A percentile compares a stretch with the other conserved stretches of the same genome.
Evolutionary conservation across 352 stramenopile genomes (phyloP).

Genomic region (Peronosclerospora sorghi): DNA sequence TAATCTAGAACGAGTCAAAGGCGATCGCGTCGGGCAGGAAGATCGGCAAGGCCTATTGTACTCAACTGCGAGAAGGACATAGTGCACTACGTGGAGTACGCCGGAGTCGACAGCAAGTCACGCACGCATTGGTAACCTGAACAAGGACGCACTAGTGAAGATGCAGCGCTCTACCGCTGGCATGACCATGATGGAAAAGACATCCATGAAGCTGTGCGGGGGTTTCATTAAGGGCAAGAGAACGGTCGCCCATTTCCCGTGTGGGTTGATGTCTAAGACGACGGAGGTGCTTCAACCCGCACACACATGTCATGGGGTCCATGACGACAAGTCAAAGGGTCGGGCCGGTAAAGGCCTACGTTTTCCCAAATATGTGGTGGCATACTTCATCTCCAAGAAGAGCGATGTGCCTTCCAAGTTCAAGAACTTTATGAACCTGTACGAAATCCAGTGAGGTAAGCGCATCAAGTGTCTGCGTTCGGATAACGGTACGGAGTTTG

Average conservation of each 20-base stretch:
- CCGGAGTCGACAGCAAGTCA: not conserved
- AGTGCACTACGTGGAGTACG: too few relatives aligned
- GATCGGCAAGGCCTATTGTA: not conserved
- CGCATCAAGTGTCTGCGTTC: conserved; percentile 11
- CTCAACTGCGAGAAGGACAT: not conserved
- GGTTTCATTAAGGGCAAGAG: not conserved
- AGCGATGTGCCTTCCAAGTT: conserved; percentile 8
- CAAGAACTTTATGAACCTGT: too few relatives aligned
- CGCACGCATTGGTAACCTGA: not conserved
- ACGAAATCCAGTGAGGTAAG: conserved; percentile 11
- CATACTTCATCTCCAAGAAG: conserved; percentile 4
- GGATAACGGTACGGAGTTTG: conserved; percentile 22
- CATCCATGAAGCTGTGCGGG: not conserved
- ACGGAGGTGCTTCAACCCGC: not conserved
- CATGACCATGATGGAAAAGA: not conserved
- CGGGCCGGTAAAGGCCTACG: not conserved
- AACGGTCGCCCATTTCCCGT: not conserved
- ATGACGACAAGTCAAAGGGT: conserved; percentile 1
- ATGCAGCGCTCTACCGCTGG: not conserved
- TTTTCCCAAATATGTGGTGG: not conserved
- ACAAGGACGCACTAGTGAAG: not conserved
- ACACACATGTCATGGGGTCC: not conserved
- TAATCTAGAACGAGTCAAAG: too few relatives aligned
- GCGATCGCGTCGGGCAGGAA: not conserved
- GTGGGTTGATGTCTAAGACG: not conserved